phyloP scores from a whole-genome alignment of 306 rosid species.

The Quercus aquifolioides region DNA sequence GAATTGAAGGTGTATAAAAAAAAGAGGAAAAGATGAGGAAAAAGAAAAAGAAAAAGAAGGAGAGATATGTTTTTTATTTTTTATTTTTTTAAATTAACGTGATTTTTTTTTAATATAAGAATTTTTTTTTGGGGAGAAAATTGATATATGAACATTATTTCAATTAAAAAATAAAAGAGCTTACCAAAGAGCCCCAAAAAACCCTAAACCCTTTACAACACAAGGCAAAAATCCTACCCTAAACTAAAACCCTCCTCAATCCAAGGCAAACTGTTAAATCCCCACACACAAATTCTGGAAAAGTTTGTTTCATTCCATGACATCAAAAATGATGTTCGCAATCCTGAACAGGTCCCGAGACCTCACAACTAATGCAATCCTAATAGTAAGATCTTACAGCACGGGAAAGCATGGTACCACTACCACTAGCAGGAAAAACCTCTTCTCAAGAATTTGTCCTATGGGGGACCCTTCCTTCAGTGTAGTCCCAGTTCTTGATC shows the following conservation, averaged over 20 bases:
- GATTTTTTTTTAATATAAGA: too few relatives aligned
- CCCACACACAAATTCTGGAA: background rate
- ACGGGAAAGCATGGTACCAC: conserved; percentile 8
- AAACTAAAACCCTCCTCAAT: background rate
- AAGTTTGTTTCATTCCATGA: conserved; percentile 1
- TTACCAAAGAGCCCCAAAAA: too few relatives aligned
- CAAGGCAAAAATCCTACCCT: too few relatives aligned
- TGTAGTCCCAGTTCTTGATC: conserved; percentile 51
- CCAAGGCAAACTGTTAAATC: background rate
- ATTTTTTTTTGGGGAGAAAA: too few relatives aligned
- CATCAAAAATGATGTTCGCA: conserved; percentile 20
- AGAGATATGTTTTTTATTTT: too few relatives aligned
- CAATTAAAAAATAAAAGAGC: background rate
- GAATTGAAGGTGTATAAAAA: too few relatives aligned
- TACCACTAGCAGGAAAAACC: conserved; percentile 25
- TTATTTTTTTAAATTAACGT: too few relatives aligned
- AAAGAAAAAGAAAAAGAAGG: too few relatives aligned
- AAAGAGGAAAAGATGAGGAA: too few relatives aligned
- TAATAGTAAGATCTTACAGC: conserved; percentile 22
- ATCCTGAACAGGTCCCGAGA: conserved; percentile 22
- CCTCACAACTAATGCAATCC: conserved; percentile 5
- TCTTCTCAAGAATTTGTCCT: conserved; percentile 55
- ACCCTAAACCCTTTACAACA: background rate
- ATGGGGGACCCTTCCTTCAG: conserved; percentile 58
- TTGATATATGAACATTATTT: too few relatives aligned